A percentile compares a stretch with the other conserved stretches of the same genome.
These are phyloP conservation scores for Russula compacta DNA, from an alignment of 768 basidiomycete genomes.

Conservation along the genomic window DNA sequence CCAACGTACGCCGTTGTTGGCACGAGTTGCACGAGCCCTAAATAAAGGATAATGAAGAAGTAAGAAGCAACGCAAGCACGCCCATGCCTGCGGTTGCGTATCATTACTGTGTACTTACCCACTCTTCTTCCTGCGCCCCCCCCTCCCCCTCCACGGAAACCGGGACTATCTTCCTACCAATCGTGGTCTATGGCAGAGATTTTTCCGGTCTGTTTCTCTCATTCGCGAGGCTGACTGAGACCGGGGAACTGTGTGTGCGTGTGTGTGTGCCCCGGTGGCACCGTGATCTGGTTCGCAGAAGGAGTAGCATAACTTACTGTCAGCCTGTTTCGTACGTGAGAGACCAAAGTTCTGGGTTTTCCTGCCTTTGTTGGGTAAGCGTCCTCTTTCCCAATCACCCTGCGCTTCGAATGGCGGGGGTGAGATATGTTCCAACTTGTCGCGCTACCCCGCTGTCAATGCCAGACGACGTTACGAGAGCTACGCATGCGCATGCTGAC, in stretches of 20 bases:
- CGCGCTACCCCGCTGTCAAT: not conserved
- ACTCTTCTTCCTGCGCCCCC: not conserved
- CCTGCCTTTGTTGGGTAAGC: too few relatives aligned
- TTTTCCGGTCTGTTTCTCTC: constrained; percentile 1
- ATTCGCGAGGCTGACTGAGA: not conserved
- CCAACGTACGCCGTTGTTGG: too few relatives aligned
- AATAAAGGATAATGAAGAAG: too few relatives aligned
- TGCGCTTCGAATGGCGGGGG: not conserved
- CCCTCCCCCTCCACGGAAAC: not conserved
- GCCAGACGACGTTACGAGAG: not conserved
- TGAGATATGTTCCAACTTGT: not conserved
- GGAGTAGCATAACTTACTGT: not conserved
- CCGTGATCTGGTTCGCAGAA: not conserved
- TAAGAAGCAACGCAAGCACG: too few relatives aligned
- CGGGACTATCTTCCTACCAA: not conserved
- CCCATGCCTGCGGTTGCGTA: too few relatives aligned
- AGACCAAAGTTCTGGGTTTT: not conserved
- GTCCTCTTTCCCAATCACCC: not conserved
- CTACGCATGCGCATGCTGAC: not conserved
- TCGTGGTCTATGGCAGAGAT: not conserved
- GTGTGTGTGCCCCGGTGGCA: too few relatives aligned
- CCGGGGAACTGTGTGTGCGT: not conserved
- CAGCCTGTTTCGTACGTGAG: not conserved
- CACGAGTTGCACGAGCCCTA: too few relatives aligned
- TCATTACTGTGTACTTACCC: too few relatives aligned